Evolutionary conservation across 2,329 filamentous ascomycete species (phyloP), one percentile per base, ranked within the genome.

Genomic region (Thermothelomyces thermophilus): DNA sequence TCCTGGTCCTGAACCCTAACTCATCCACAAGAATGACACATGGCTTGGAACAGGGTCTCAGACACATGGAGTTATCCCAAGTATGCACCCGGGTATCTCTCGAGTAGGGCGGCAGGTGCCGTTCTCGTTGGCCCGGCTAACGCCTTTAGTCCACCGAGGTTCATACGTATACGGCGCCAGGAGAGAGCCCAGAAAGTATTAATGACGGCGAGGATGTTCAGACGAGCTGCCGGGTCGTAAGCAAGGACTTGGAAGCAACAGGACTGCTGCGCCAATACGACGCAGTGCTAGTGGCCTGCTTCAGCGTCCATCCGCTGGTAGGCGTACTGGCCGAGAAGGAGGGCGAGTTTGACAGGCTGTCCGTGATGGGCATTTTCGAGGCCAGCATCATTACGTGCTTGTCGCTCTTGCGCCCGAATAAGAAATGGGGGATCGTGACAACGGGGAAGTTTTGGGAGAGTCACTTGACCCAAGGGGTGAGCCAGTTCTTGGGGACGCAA

Each of bases 251-350:
- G 5, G 69, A 13, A 48, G 67, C 14, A 31, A 64, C 31, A 22
- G 65, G 54, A 54, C 52, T 68, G 0, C 63, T 77, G 0, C 52
- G 65, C 2, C 59, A 68, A 24, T 81, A 87, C 65, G 83, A 93
- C 62, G 89, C 77, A n/a, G 83, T 94, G 54, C 75, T 96, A 0
- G 77, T 96, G 2, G 90, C 90, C 17, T 96, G 91, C 70, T 97
- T 88, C 70, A 93, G 87, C 52, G 81, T 86, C 1, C 90, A 96
- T 62, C 82, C 86, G 0, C 76, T 96, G 0, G 87, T 95, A 0
- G 66, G 73, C 0, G 66, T 75, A 42, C 69, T 95, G 13, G 66
- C 60, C 65, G 46, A 67, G 5, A 39, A 54, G 19, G 48, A 62
- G 11, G 54, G 54, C 19, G 43, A 45, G 9, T 50, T 46, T 11